Conservation (phyloP, 1,284 basidiomycete species). For the Papiliotrema terrestris region DNA sequence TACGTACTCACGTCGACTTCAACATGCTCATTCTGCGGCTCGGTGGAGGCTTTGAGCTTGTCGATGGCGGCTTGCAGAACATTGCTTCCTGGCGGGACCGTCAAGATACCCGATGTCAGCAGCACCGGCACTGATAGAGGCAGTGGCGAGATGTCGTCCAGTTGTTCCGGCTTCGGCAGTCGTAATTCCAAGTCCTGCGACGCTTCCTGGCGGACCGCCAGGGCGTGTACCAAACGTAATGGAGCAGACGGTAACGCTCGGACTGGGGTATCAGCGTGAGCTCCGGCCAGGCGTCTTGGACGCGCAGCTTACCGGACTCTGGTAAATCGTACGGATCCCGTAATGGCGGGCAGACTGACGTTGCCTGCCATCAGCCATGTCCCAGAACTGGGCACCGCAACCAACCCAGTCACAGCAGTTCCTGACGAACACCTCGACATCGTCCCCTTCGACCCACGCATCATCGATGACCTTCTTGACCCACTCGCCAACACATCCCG, state of each 20-base stretch:
- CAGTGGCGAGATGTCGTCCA: slow-evolving; percentile 25
- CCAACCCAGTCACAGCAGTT: slow-evolving; percentile 22
- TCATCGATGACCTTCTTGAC: slow-evolving; percentile 12
- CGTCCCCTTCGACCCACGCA: not conserved
- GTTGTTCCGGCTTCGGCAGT: slow-evolving; percentile 10
- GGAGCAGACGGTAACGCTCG: slow-evolving; percentile 23
- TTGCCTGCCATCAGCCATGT: not conserved
- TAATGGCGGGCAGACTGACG: not conserved
- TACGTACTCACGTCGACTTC: not conserved
- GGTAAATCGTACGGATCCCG: slow-evolving; percentile 3
- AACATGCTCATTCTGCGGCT: not conserved
- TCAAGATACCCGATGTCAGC: slow-evolving; percentile 19
- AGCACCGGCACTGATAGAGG: slow-evolving; percentile 23
- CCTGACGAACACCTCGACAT: slow-evolving; percentile 11
- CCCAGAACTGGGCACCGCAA: not conserved
- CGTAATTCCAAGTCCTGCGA: slow-evolving; percentile 8
- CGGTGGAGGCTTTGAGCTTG: too few relatives aligned
- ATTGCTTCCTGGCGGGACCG: not conserved
- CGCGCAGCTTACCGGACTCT: not conserved
- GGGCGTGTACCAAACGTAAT: slow-evolving; percentile 30
- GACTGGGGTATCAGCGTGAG: not conserved
- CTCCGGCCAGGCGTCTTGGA: not conserved
- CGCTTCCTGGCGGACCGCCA: slow-evolving; percentile 11
- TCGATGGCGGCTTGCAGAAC: too few relatives aligned
- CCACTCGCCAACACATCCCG: slow-evolving; percentile 28